Base-by-base conservation (phyloP, 345 rosid genomes). In the Reutealis trisperma region DNA sequence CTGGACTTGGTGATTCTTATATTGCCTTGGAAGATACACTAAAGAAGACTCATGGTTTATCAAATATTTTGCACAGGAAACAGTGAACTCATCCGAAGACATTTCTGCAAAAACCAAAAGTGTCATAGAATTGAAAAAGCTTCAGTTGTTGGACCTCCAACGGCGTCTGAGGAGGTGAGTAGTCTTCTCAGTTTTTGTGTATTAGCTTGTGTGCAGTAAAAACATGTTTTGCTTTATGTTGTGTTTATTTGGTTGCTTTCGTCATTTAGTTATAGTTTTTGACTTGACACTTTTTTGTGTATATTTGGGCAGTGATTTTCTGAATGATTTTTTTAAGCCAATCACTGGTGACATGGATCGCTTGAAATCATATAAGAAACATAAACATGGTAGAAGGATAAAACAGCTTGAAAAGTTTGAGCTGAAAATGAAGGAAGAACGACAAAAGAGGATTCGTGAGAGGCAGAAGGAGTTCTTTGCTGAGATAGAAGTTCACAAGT, bases 381-480 rank as follows among this genome's bases (percentile, higher is more conserved):
- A 92, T 83, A 90, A 88, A 76, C 98, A 94, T 75, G 98, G 98
- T 64, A 88, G 98, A 86, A 89, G 98, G 84, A 84, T 87, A 77
- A 92, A 87, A 81, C 98, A 94, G 73, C 92, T 94, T 61, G 98
- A 94, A 81, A 92, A 75, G 76, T 88, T 83, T 83, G 98, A 92
- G 84, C 91, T 85, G 84, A 94, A 89, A 84, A 92, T 92, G 97
- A 92, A 92, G 89, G 98, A 94, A 83, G 97, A 94, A 83, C 87
- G 98, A 66, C 94, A 90, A 61, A 94, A 89, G 92, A 92, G 98
- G 85, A 92, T 90, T 65, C 97, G 96, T 75, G 98, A 94, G 83
- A 89, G 96, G 84, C 98, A 94, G 87, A 94, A 94, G 89, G 97
- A 92, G 84, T 94, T 94, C 85, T 94, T 94, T 84, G 78, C 90